A percentile compares a stretch with the other conserved stretches of the same genome.
Conservation (phyloP, 2,329 filamentous ascomycete species). For the Penicillium hesseltinei region DNA sequence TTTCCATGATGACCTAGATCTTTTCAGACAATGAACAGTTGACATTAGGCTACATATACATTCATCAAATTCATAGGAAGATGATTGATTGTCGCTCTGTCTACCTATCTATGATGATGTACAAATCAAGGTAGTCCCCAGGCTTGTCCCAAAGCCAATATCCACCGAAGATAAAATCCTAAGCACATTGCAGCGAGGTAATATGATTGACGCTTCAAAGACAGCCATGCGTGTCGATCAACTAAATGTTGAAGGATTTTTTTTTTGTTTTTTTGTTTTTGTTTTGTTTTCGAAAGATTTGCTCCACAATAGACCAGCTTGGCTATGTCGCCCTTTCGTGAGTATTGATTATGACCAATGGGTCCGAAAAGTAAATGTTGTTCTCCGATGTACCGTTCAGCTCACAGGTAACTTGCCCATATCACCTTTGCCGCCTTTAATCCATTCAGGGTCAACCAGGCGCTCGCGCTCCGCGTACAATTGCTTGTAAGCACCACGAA, state of each 20-base stretch:
- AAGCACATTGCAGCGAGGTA: neutral
- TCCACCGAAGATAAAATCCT: conserved; percentile 3
- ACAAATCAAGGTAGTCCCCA: neutral
- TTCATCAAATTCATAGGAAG: neutral
- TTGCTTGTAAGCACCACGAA: conserved; percentile 91
- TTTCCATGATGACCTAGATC: neutral
- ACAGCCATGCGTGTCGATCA: neutral
- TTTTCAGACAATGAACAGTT: neutral
- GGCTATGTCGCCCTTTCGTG: neutral
- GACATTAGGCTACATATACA: neutral
- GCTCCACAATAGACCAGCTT: neutral
- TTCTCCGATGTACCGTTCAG: conserved; percentile 15
- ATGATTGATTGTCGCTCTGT: neutral
- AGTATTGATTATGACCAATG: neutral
- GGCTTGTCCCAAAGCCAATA: neutral
- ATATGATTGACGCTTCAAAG: neutral
- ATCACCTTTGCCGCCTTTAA: conserved; percentile 68
- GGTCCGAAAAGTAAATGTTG: neutral
- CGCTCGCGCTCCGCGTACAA: conserved; percentile 72
- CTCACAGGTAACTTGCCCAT: conserved; percentile 66
- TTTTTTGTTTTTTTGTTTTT: neutral
- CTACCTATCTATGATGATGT: neutral
- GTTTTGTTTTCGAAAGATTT: neutral
- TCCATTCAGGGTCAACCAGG: conserved; percentile 73
- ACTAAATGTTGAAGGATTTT: neutral